Conservation (phyloP, 208 protist genomes). For the Hexamita inflata region DNA sequence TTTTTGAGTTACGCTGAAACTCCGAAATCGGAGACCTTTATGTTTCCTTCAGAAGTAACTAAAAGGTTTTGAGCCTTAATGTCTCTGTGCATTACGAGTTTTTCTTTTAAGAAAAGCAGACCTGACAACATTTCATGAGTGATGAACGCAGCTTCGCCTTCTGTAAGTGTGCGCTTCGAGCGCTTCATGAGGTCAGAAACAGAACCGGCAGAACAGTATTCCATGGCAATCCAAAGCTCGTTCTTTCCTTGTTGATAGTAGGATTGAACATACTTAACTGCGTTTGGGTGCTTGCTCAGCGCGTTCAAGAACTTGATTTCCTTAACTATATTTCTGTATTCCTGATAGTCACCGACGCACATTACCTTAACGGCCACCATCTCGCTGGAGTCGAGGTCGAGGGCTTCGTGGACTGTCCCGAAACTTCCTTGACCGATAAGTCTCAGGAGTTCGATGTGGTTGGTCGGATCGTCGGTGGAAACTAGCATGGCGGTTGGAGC, state of each 20-base stretch:
- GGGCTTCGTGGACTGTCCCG: too few relatives aligned
- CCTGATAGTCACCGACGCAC: too few relatives aligned
- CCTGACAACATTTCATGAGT: conserved; percentile 40
- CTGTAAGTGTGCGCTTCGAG: conserved; percentile 41
- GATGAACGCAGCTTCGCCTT: conserved; percentile 51
- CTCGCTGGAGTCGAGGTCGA: too few relatives aligned
- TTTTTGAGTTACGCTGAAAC: conserved; percentile 55
- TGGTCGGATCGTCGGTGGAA: too few relatives aligned
- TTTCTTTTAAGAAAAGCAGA: conserved; percentile 62
- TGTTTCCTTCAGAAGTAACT: conserved; percentile 47
- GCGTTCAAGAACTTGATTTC: conserved; percentile 49
- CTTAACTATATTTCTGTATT: conserved; percentile 36
- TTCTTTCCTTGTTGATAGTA: conserved; percentile 31
- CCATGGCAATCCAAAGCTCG: conserved; percentile 54
- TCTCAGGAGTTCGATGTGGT: too few relatives aligned
- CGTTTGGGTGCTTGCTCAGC: conserved; percentile 43
- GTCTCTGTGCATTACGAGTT: conserved; percentile 70
- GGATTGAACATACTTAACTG: conserved; percentile 49
- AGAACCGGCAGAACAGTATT: conserved; percentile 52
- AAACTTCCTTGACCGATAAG: too few relatives aligned
- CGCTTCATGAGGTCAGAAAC: conserved; percentile 60
- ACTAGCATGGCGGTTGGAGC: too few relatives aligned
- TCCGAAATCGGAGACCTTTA: conserved; percentile 72
- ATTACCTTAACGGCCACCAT: too few relatives aligned
- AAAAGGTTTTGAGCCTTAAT: conserved; percentile 61